Conservation (phyloP, 805 yeast genomes). For the Ogataea salicorniae region DNA sequence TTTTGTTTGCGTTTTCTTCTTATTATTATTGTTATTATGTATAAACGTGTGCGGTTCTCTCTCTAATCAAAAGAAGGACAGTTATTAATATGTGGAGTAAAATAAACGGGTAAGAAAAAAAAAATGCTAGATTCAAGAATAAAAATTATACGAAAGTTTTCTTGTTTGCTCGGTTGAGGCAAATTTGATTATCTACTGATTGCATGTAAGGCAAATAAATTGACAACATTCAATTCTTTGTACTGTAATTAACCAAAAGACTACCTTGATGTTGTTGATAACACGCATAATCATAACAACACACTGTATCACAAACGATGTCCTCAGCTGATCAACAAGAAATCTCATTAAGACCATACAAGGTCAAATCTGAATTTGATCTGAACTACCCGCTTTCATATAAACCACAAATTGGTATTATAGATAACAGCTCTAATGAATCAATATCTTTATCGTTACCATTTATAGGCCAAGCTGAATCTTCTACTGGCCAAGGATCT, state of each 20-base stretch:
- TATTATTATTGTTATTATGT: no score
- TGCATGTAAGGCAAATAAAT: no score
- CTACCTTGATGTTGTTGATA: background rate
- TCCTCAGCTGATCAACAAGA: constrained; percentile 20
- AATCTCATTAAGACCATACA: constrained; percentile 30
- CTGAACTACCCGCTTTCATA: constrained; percentile 31
- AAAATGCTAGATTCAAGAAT: no score
- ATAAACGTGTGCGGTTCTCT: no score
- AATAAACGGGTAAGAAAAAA: no score
- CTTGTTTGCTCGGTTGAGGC: no score
- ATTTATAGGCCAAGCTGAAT: constrained; percentile 15
- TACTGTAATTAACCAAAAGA: background rate
- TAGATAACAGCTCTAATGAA: constrained; percentile 30
- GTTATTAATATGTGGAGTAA: no score
- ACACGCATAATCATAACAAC: background rate
- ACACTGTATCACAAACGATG: constrained; percentile 13
- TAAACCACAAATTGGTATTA: constrained; percentile 30
- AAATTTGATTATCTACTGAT: no score
- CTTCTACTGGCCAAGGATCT: constrained; percentile 3
- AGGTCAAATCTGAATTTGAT: constrained; percentile 28
- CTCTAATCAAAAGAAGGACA: no score
- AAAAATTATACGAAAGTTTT: no score
- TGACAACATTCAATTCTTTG: no score
- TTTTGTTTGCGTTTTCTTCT: no score
- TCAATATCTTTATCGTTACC: constrained; percentile 31